Evolutionary conservation across 495 filamentous ascomycete genomes (phyloP).

Genomic region (Ascodesmis nigricans): DNA sequence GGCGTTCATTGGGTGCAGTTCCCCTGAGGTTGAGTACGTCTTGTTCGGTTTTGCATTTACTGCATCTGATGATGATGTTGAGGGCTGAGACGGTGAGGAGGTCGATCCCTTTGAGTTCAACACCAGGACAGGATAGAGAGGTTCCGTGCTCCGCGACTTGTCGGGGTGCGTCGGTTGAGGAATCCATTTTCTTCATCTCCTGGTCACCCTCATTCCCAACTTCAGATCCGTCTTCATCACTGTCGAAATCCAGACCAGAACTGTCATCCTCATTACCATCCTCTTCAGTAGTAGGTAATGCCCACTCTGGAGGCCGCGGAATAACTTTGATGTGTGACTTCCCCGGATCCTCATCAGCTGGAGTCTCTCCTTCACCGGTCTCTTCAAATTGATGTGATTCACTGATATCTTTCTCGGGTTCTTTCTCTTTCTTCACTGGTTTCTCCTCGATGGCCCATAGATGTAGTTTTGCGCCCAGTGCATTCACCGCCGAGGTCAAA

Average conservation of each 20-base stretch:
- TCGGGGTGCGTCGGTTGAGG: too few relatives aligned
- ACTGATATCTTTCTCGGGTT: neutral
- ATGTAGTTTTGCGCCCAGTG: slow-evolving; percentile 52
- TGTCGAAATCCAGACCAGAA: slow-evolving; percentile 28
- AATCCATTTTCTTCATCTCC: too few relatives aligned
- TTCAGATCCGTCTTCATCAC: slow-evolving; percentile 24
- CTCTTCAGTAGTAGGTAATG: slow-evolving; percentile 19
- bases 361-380: slow-evolving; percentile 6
- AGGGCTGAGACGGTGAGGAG: slow-evolving; percentile 48
- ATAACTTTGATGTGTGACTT: slow-evolving; percentile 52
- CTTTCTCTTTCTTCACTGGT: slow-evolving; percentile 4
- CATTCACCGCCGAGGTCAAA: slow-evolving; percentile 56
- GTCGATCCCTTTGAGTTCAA: slow-evolving; percentile 66
- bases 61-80: slow-evolving; percentile 59
- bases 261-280: slow-evolving; percentile 24
- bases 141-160: slow-evolving; percentile 51
- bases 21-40: slow-evolving; percentile 47
- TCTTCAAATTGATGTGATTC: slow-evolving; percentile 1
- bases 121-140: slow-evolving; percentile 57
- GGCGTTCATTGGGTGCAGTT: slow-evolving; percentile 20
- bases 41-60: slow-evolving; percentile 55
- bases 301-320: slow-evolving; percentile 68
- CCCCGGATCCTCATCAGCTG: slow-evolving; percentile 22
- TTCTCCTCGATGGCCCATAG: slow-evolving; percentile 31
- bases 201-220: too few relatives aligned